A percentile compares a stretch with the other conserved stretches of the same genome.
phyloP scores from a whole-genome alignment of 164 flowering plant genomes.

The Annona cherimola region DNA sequence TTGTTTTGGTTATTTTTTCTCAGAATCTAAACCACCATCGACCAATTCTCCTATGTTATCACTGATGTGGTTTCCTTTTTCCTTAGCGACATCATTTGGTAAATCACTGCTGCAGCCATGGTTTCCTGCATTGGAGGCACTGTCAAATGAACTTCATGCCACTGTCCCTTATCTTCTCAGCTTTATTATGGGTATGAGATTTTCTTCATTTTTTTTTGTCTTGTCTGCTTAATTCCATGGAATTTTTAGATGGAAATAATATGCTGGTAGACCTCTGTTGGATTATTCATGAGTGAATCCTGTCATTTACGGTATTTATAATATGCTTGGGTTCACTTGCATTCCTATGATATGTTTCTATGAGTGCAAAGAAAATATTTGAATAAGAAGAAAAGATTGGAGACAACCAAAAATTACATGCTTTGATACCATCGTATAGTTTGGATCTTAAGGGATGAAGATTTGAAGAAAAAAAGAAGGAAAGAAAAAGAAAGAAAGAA shows the following conservation, averaged over 20 bases:
- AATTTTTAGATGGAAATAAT: background rate
- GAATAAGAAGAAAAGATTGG: too few species aligned
- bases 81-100: constrained; percentile 66
- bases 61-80: constrained; percentile 5
- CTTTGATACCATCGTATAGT: too few species aligned
- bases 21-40: background rate
- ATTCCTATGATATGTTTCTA: too few species aligned
- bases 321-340: too few species aligned
- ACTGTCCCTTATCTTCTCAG: constrained; percentile 68
- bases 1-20: background rate
- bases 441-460: too few species aligned
- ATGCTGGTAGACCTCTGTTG: background rate
- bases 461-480: too few species aligned
- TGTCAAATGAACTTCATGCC: constrained; percentile 55
- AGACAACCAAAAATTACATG: too few species aligned
- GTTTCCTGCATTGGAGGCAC: constrained; percentile 58
- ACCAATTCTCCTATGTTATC: background rate
- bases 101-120: constrained; percentile 71
- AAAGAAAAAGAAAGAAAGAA: too few species aligned
- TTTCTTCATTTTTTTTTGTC: background rate
- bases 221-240: background rate
- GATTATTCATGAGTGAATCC: background rate
- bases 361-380: too few species aligned
- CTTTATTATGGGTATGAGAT: constrained; percentile 54
- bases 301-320: too few species aligned